phyloP scores from a whole-genome alignment of 345 rosid genomes.

The Melaleuca alternifolia region DNA sequence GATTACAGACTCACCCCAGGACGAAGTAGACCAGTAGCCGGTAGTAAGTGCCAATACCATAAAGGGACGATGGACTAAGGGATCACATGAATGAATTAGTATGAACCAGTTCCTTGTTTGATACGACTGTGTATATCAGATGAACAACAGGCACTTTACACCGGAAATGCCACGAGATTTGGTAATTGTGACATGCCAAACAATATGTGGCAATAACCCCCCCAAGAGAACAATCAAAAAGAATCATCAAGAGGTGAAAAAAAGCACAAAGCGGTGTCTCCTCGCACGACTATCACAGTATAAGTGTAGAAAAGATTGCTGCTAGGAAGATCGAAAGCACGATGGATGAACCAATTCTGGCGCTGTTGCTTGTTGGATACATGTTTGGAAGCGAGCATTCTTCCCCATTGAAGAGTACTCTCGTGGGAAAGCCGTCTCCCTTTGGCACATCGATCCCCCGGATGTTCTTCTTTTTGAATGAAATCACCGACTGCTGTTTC shows the following conservation, averaged over 20 bases:
- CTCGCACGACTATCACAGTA: not conserved
- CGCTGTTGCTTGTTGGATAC: conserved; percentile 36
- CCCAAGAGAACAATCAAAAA: not conserved
- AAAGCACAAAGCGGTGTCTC: not conserved
- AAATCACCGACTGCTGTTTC: conserved; percentile 81
- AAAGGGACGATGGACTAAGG: not conserved
- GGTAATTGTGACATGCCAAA: conserved; percentile 12
- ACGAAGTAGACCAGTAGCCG: not conserved
- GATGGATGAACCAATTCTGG: conserved; percentile 11
- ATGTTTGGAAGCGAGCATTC: conserved; percentile 70
- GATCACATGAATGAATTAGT: not conserved
- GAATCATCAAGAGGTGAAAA: not conserved
- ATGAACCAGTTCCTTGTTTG: not conserved
- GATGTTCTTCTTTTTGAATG: conserved; percentile 60
- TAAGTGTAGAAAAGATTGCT: not conserved
- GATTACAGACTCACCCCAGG: not conserved
- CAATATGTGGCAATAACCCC: conserved; percentile 6
- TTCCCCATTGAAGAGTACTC: conserved; percentile 93
- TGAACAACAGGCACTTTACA: not conserved
- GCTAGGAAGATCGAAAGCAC: not conserved
- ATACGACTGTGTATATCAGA: not conserved
- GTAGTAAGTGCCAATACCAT: not conserved
- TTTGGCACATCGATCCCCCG: conserved; percentile 56
- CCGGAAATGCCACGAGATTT: not conserved
- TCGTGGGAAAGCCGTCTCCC: conserved; percentile 82